Evolutionary conservation across 208 protist species (phyloP), one percentile per base, ranked within the genome.

Genomic region (Trypanosoma cruzi): DNA sequence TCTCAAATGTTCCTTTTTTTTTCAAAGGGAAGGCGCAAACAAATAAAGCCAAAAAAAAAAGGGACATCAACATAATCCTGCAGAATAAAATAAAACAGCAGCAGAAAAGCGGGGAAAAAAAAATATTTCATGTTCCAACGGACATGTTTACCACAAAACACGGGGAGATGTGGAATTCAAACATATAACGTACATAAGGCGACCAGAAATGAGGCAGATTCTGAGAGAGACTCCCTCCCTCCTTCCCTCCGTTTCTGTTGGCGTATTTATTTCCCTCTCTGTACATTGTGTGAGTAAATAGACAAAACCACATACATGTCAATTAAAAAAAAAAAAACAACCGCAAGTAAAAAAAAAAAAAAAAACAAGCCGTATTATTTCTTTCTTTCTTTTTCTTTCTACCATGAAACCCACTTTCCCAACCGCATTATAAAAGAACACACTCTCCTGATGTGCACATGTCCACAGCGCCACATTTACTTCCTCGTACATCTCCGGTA

Each of bases 341-440:
- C 18, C 18, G 52, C 18, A 60, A 8, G 5, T 28, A 16, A 2
- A 53, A 28, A n/a, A n/a, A n/a, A n/a, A n/a, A n/a, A n/a, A n/a
- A n/a, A n/a, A 52, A n/a, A 34, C 22, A 48, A 42, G 44, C 65
- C 44, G 28, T 22, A 62, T n/a, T n/a, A n/a, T n/a, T n/a, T n/a
- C n/a, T n/a, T n/a, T n/a, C n/a, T n/a, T n/a, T n/a, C n/a, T n/a
- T n/a, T n/a, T n/a, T n/a, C n/a, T n/a, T n/a, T n/a, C n/a, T n/a
- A n/a, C n/a, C n/a, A n/a, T n/a, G n/a, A n/a, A n/a, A n/a, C n/a
- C n/a, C n/a, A n/a, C n/a, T n/a, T n/a, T n/a, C n/a, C n/a, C n/a
- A n/a, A n/a, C n/a, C n/a, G n/a, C n/a, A n/a, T n/a, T n/a, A n/a
- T n/a, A n/a, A n/a, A n/a, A n/a, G n/a, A n/a, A n/a, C n/a, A n/a